Percentiles rank a stretch among this genome's conserved stretches.
Evolutionary conservation across 2,329 filamentous ascomycete species (phyloP).

Genomic region (Neurospora sp.): DNA sequence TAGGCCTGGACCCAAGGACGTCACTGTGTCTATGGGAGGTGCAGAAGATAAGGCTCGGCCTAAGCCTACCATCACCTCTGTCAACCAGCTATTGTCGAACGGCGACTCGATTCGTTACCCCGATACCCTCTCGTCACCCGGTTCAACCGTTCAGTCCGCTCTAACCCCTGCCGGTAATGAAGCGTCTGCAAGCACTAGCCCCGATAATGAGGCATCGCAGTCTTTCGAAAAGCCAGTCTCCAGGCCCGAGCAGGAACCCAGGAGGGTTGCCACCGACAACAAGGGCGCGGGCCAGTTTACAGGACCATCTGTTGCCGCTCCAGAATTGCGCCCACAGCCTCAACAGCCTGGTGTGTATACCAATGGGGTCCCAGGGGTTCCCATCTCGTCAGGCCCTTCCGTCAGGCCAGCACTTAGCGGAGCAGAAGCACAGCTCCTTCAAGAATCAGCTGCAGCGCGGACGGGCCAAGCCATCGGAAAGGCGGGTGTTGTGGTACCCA

Average conservation of each 20-base stretch:
- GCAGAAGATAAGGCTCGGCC: constrained; percentile 12
- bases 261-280: not conserved
- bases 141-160: constrained; percentile 63
- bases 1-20: not conserved
- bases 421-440: constrained; percentile 35
- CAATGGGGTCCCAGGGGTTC: not conserved
- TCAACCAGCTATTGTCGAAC: constrained; percentile 22
- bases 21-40: not conserved
- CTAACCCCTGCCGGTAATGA: constrained; percentile 61
- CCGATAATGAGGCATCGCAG: constrained; percentile 55
- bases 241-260: not conserved
- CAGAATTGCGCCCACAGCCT: constrained; percentile 1
- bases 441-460: constrained; percentile 28
- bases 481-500: not conserved
- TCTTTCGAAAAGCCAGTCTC: constrained; percentile 33
- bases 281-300: not conserved
- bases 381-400: not conserved
- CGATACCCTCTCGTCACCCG: constrained; percentile 43
- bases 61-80: constrained; percentile 17
- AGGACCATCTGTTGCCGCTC: constrained; percentile 15
- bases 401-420: constrained; percentile 17
- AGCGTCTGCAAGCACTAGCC: constrained; percentile 63
- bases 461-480: not conserved
- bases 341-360: not conserved
- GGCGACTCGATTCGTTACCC: constrained; percentile 26